A percentile compares a stretch with the other conserved stretches of the same genome.
These are phyloP conservation scores for Spinacia oleracea DNA, from an alignment of 179 eudicot species.

Conservation along the genomic window DNA sequence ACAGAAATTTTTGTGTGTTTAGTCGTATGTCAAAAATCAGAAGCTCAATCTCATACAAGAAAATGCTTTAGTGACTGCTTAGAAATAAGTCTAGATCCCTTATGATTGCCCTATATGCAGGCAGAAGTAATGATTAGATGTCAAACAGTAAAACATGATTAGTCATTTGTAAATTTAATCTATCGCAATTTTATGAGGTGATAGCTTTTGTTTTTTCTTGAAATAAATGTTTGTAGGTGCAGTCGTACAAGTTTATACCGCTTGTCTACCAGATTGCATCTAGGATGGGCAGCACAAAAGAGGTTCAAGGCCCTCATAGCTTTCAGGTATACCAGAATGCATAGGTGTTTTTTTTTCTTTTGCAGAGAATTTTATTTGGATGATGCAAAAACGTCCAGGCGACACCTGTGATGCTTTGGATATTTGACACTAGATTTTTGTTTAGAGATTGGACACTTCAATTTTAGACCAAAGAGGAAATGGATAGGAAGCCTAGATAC, in stretches of 20 bases:
- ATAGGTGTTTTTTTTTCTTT: slow-evolving; percentile 1
- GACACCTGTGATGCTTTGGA: not conserved
- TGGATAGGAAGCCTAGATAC: too few relatives aligned
- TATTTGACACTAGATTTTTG: not conserved
- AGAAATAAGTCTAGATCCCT: too few relatives aligned
- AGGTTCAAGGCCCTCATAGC: slow-evolving; percentile 63
- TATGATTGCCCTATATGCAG: too few relatives aligned
- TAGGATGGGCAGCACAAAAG: slow-evolving; percentile 82
- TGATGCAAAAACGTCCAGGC: not conserved
- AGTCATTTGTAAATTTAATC: not conserved
- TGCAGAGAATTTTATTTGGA: not conserved
- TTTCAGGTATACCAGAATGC: slow-evolving; percentile 63
- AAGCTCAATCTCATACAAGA: not conserved
- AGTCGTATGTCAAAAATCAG: not conserved
- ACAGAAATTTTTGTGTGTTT: not conserved
- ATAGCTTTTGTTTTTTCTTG: not conserved
- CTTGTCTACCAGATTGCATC: slow-evolving; percentile 99
- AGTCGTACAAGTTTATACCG: slow-evolving; percentile 90
- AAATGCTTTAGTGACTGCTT: not conserved
- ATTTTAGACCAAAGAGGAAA: not conserved
- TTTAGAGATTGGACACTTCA: not conserved
- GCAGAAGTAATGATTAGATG: too few relatives aligned
- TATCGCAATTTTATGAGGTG: not conserved
- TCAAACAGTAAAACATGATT: too few relatives aligned
- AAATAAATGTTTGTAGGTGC: slow-evolving; percentile 57